Base-by-base conservation (phyloP, 192 early-diverging fungal species). In the Paraglomus brasilianum region DNA sequence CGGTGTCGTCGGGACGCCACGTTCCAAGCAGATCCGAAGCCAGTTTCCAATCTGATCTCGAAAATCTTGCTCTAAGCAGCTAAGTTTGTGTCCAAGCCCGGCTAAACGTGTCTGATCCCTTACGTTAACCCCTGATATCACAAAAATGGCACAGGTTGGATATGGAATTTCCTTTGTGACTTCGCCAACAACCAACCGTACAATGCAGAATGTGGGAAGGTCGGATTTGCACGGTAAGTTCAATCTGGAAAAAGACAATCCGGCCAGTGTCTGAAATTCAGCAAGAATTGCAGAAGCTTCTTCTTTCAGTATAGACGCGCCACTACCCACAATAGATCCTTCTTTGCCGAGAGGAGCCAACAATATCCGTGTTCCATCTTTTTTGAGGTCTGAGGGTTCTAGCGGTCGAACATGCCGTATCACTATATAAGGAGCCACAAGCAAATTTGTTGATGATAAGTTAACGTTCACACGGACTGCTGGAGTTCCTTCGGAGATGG, bases 111-210 rank as follows among this genome's bases (percentile, higher is more conserved):
- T 30, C 40, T 49, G 63, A 66, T 66, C 36, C 8, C 30, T 50
- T 17, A 49, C 50, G 47, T 66, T 66, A 10, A 15, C 22, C 30
- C 50, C 63, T 21, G 63, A 42, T 30, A 66, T 39, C 11, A 49
- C 24, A 11, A 50, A 66, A 24, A 49, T 24, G 41, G 30, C 24
- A 19, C 50, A 36, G 38, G 63, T 21, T n/a, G 63, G 63, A 30
- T 66, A 66, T 38, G 63, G 63, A 49, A 66, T 19, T 14, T 66
- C 63, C 41, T 66, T 66, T 0, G 24, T 66, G 5, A 39, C 19
- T 2, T 15, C 17, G 10, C 50, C 63, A 10, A 50, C 14, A 15
- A 48, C 50, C 22, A 66, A 50, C 22, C 13, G 19, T 39, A 66
- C 30, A 22, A 50, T 30, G 6, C 47, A 30, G 36, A 66, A 19